Evolutionary conservation across 1,139 yeast genomes (phyloP), one percentile per base, ranked within the genome.

Genomic region (Tardiomyces blankii): DNA sequence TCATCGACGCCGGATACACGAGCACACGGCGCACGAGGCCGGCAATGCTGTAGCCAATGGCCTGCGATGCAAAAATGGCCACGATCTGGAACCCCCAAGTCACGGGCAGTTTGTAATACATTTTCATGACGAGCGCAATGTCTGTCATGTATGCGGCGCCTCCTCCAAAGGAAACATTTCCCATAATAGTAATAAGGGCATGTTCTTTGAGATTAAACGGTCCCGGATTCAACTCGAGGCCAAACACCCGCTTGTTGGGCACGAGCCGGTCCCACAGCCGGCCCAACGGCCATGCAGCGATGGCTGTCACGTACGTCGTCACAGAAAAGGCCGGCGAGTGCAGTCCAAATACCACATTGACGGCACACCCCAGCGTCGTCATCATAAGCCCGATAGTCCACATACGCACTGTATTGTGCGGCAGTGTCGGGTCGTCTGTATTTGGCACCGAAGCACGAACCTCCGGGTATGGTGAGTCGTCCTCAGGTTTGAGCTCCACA

Each of bases 361-460:
- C 68, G 44, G 75, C 81, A 46, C 80, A 69, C 44, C 83, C 84
- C 46, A 80, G 58, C 14, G 82, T 75, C 18, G 79, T 69, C 66
- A 78, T 72, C 30, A 78, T 56, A 25, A 68, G 38, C 0, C 73
- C 74, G 42, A 77, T 59, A 12, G 69, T 63, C 85, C 85, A 80
- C 71, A 75, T 74, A 59, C 87, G 70, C 44, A 78, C 55, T 23
- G 86, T 80, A 55, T 74, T 76, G 56, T 78, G 83, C 1, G 79
- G 80, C 32, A 77, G 54, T 1, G 66, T 50, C 1, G 72, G 68
- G 57, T 79, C 81, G 58, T 80, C 86, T 23, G 69, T 64, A 35
- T 79, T 72, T 2, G 84, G 82, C 38, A 80, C 84, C 3, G 84
- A 73, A 5, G 84, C 83, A 57, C 86, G 70, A 39, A 80, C 87